A percentile compares a stretch with the other conserved stretches of the same genome.
Conservation (phyloP, 192 early-diverging fungal genomes). For the Coemansia sp. region DNA sequence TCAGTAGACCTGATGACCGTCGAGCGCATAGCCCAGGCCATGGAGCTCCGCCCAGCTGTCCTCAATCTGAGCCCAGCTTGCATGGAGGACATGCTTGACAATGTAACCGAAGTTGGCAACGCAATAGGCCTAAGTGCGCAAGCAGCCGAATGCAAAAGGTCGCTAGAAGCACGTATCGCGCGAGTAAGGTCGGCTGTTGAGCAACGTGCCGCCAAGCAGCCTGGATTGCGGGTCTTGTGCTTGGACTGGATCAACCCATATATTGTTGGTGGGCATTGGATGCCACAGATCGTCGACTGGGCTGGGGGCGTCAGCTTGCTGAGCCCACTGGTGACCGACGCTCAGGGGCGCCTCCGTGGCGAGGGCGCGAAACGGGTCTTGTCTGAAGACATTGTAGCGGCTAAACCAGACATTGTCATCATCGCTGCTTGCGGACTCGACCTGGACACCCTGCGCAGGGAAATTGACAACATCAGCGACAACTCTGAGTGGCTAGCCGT, state of each 20-base stretch:
- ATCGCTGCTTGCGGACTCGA: conserved; percentile 55
- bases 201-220: background rate
- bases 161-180: background rate
- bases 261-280: conserved; percentile 55
- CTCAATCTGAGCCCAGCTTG: conserved; percentile 56
- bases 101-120: conserved; percentile 49
- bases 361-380: conserved; percentile 9
- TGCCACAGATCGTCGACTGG: conserved; percentile 54
- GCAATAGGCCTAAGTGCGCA: conserved; percentile 28
- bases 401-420: conserved; percentile 48
- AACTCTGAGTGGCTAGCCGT: conserved; percentile 9
- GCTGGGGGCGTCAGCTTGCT: conserved; percentile 53
- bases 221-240: conserved; percentile 31
- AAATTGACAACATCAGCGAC: conserved; percentile 10
- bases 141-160: conserved; percentile 1
- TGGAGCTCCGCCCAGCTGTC: conserved; percentile 50
- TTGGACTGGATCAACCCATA: conserved; percentile 60
- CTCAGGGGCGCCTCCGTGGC: background rate
- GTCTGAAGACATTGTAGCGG: conserved; percentile 21
- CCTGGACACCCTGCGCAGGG: conserved; percentile 36
- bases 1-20: conserved; percentile 58
- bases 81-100: conserved; percentile 51
- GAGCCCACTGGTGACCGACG: conserved; percentile 23
- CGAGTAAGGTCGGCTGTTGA: background rate
- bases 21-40: conserved; percentile 46